Percentiles rank a stretch among this genome's conserved stretches.
phyloP scores from a whole-genome alignment of 768 basidiomycete species.

The Fomitopsis serialis region DNA sequence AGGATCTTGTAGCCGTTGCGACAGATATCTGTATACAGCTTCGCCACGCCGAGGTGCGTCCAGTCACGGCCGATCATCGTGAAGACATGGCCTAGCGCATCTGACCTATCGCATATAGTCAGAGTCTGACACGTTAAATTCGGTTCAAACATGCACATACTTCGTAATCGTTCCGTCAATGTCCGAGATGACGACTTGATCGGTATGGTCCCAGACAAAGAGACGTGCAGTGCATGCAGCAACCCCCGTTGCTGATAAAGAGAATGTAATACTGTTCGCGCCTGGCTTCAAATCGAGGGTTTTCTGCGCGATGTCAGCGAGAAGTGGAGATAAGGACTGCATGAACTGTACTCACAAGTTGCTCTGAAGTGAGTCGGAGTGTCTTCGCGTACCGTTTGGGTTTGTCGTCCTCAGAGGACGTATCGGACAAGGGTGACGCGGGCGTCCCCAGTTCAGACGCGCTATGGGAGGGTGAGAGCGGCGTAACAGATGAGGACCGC shows the following conservation, averaged over 20 bases:
- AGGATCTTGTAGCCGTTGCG: constrained; percentile 97
- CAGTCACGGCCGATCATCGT: constrained; percentile 98
- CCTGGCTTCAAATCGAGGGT: constrained; percentile 78
- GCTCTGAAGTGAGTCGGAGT: constrained; percentile 87
- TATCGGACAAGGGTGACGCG: background rate
- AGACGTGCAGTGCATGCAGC: constrained; percentile 88
- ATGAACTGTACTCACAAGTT: constrained; percentile 50
- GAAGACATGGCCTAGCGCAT: constrained; percentile 93
- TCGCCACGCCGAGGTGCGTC: constrained; percentile 97
- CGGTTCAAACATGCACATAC: constrained; percentile 35
- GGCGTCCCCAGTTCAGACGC: background rate
- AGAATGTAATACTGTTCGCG: constrained; percentile 89
- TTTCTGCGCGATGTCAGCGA: constrained; percentile 52
- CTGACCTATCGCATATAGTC: constrained; percentile 53
- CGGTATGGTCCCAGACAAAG: constrained; percentile 93
- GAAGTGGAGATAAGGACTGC: background rate
- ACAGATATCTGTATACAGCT: constrained; percentile 92
- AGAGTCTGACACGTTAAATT: background rate
- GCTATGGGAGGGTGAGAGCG: background rate
- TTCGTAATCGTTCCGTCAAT: constrained; percentile 99
- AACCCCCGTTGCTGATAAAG: constrained; percentile 75
- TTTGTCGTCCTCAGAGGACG: background rate
- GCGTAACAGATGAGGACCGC: background rate
- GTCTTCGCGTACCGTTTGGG: constrained; percentile 82
- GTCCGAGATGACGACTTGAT: constrained; percentile 89